Percentiles rank a stretch among this genome's conserved stretches.
phyloP scores from a whole-genome alignment of 345 rosid genomes.

The Noccaea caerulescens region DNA sequence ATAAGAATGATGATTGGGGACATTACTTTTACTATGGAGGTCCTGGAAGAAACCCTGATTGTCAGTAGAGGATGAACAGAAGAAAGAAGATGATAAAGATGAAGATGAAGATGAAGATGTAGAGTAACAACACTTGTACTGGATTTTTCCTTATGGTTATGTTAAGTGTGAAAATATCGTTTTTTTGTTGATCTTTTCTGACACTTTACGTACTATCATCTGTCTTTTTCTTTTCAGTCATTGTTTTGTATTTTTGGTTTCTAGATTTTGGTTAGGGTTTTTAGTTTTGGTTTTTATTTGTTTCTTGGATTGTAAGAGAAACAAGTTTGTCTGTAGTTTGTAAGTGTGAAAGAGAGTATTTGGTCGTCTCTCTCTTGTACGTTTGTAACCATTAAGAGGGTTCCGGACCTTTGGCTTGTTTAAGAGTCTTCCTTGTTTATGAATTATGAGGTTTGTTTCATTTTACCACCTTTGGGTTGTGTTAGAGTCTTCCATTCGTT shows the following conservation, averaged over 20 bases:
- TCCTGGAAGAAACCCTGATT: conserved; percentile 66
- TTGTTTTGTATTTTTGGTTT: conserved; percentile 15
- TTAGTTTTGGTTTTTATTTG: conserved; percentile 24
- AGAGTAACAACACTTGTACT: conserved; percentile 31
- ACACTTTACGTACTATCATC: conserved; percentile 25
- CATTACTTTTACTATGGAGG: conserved; percentile 71
- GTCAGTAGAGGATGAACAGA: conserved; percentile 48
- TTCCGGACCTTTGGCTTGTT: background rate
- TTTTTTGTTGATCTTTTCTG: conserved; percentile 41
- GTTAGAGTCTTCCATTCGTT: conserved; percentile 13
- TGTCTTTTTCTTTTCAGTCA: background rate
- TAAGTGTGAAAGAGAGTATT: conserved; percentile 36
- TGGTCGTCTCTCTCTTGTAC: background rate
- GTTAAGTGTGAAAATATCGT: conserved; percentile 40
- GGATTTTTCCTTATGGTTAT: background rate
- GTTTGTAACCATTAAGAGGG: conserved; percentile 6
- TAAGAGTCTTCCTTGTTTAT: too few species aligned
- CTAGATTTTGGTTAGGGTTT: conserved; percentile 28
- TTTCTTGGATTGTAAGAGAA: conserved; percentile 22
- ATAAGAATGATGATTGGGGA: conserved; percentile 63
- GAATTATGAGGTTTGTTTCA: too few species aligned
- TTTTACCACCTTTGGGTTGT: conserved; percentile 18
- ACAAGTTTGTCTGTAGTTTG: conserved; percentile 27
- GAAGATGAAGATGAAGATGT: conserved; percentile 23
- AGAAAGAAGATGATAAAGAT: conserved; percentile 24